phyloP scores from a whole-genome alignment of 2,329 filamentous ascomycete species.

The Juglanconis oblonga region DNA sequence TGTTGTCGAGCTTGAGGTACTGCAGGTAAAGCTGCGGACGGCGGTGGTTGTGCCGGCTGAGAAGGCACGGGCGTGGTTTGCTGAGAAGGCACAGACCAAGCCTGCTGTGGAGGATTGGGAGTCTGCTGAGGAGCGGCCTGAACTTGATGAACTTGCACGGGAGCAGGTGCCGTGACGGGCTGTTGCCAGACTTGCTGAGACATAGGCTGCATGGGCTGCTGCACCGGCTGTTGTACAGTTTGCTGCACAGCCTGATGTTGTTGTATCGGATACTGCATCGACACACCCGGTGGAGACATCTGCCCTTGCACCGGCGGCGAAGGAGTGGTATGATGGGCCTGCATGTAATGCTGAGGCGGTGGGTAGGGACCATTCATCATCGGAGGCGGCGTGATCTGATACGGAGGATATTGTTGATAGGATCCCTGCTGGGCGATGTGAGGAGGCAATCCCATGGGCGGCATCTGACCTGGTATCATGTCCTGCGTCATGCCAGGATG shows the following conservation, averaged over 20 bases:
- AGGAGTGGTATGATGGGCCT: conserved; percentile 3
- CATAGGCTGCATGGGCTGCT: not conserved
- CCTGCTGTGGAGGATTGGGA: not conserved
- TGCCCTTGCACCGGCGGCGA: conserved; percentile 9
- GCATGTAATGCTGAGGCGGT: conserved; percentile 14
- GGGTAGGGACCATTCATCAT: conserved; percentile 9
- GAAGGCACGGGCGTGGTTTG: conserved; percentile 1
- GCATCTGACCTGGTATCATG: conserved; percentile 11
- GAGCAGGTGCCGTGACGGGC: not conserved
- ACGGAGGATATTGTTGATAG: conserved; percentile 15
- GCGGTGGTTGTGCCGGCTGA: not conserved
- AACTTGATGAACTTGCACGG: not conserved
- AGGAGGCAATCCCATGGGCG: conserved; percentile 3
- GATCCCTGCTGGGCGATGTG: conserved; percentile 10
- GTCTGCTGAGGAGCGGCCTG: conserved; percentile 2
- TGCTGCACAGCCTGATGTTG: not conserved
- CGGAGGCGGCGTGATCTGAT: conserved; percentile 14
- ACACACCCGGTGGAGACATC: conserved; percentile 1
- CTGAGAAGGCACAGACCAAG: not conserved
- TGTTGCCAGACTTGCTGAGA: not conserved
- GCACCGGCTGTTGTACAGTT: not conserved
- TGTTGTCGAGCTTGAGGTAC: conserved; percentile 1
- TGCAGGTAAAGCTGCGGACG: not conserved
- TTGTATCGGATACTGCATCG: not conserved
- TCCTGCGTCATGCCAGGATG: conserved; percentile 13